Evolutionary conservation across 352 stramenopile genomes (phyloP), one percentile per base, ranked within the genome.

Genomic region (Phytophthora brassicae): DNA sequence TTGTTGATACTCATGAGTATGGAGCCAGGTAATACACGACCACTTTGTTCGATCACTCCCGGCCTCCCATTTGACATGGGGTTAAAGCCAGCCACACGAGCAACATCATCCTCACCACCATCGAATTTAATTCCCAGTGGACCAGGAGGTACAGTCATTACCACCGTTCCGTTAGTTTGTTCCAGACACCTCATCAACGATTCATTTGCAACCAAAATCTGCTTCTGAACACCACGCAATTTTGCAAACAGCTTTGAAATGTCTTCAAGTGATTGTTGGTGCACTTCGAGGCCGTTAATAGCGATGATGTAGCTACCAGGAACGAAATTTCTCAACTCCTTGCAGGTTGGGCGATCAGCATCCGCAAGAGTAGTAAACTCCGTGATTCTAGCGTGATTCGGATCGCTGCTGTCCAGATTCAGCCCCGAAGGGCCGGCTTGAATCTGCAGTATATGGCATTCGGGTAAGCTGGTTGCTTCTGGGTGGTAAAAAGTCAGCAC

Each of bases 271-370:
- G 72, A 60, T 35, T 80, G 61, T 6, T 73, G 51, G 3, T 82
- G 86, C 4, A 88, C 80, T 3, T 82, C 66, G 29, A 89, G 56
- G 4, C 76, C 71, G 42, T 94, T 92, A 38, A 97, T 81, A 12
- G 65, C 60, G 38, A 88, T 56, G 49, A 95, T 82, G 50, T 60
- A 77, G 49, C 75, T 85, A 6, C 68, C 72, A 6, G 75, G 74
- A 17, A 86, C 49, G 46, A 82, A 83, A 26, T 64, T 26, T 3
- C 38, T 56, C 31, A 75, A 81, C 11, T 33, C 24, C 11, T 66
- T 62, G 50, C 83, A 89, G 12, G 66, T 66, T 16, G 65, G 51
- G 1, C 74, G 75, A 13, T 72, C 58, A 5, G 71, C 69, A 33
- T 85, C 76, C 14, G 56, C 63, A 5, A 56, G 17, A 7, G 62